Base-by-base conservation (phyloP, 2,329 filamentous ascomycete species). In the Albifimbria verrucaria region DNA sequence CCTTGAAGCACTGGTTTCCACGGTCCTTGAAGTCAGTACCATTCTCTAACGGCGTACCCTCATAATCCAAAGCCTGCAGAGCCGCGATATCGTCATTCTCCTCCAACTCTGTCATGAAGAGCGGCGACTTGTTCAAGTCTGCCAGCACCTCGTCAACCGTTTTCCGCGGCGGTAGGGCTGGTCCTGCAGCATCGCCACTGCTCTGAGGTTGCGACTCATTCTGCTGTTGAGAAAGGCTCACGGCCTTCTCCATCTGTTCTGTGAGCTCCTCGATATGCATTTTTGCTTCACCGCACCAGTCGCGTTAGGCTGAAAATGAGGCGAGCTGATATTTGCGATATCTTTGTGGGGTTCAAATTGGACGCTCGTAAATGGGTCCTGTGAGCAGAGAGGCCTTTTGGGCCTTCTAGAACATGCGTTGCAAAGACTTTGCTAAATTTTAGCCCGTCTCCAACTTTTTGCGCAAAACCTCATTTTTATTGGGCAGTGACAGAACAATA, bases 21-120 rank as follows among this genome's bases (percentile, higher is more conserved):
- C 91, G 89, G 67, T 93, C 88, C 64, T 94, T 91, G 76, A 97
- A 97, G 59, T 90, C 90, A 44, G 81, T 74, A 20, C 86, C 89
- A 56, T 96, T 87, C 69, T 97, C 93, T 10, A 86, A 80, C 48
- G 90, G 85, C 9, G 92, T 92, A 20, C 94, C 95, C 74, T 99
- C 94, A 68, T 97, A 96, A 25, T 91, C 90, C 39, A 99, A 77
- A 0, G 94, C 93, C 67, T 90, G 88, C 55, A 99, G 79, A 1
- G 94, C 95, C 62, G 95, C 92, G 1, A 96, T 78, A 60, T 89
- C 86, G 56, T 88, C 78, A 65, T 96, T 96, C 59, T 95, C 89
- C 62, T 90, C 90, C 28, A 97, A 79, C 60, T 90, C 87, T 25
- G 92, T 97, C 94, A 99, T 99, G 78, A 99, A 99, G 36, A 99